phyloP scores from a whole-genome alignment of 2,329 filamentous ascomycete species.

The Zalaria obscura region DNA sequence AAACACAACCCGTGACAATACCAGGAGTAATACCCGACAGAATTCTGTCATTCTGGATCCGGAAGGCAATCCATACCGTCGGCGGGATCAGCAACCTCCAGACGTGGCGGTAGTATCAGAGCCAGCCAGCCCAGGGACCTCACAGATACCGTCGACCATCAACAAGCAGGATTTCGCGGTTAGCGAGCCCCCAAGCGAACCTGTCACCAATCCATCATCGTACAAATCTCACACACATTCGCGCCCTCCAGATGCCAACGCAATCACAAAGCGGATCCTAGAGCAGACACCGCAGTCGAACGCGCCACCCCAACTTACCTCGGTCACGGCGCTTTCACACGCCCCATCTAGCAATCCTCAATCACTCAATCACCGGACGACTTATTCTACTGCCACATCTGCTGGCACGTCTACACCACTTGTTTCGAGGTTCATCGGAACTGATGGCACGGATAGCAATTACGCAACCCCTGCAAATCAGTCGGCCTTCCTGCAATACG shows the following conservation, averaged over 20 bases:
- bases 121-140: neutral
- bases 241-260: slow-evolving; percentile 40
- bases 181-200: neutral
- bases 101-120: slow-evolving; percentile 1
- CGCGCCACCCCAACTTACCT: slow-evolving; percentile 48
- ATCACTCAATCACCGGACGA: slow-evolving; percentile 21
- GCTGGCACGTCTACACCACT: slow-evolving; percentile 17
- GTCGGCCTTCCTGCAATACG: slow-evolving; percentile 6
- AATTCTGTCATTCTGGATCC: slow-evolving; percentile 9
- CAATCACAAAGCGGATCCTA: slow-evolving; percentile 53
- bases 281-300: slow-evolving; percentile 40
- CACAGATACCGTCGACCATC: neutral
- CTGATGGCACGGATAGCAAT: slow-evolving; percentile 16
- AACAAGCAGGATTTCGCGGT: slow-evolving; percentile 4
- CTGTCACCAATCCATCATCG: slow-evolving; percentile 1
- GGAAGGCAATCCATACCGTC: slow-evolving; percentile 4
- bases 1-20: slow-evolving; percentile 8
- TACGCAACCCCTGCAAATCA: slow-evolving; percentile 19
- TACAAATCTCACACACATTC: slow-evolving; percentile 1
- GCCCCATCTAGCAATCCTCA: slow-evolving; percentile 20
- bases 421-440: slow-evolving; percentile 30
- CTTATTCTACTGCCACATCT: slow-evolving; percentile 18
- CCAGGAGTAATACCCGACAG: slow-evolving; percentile 8
- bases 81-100: slow-evolving; percentile 1
- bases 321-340: slow-evolving; percentile 33